Evolutionary conservation across 1,284 basidiomycete species (phyloP).

Genomic region (Melampsora americana): DNA sequence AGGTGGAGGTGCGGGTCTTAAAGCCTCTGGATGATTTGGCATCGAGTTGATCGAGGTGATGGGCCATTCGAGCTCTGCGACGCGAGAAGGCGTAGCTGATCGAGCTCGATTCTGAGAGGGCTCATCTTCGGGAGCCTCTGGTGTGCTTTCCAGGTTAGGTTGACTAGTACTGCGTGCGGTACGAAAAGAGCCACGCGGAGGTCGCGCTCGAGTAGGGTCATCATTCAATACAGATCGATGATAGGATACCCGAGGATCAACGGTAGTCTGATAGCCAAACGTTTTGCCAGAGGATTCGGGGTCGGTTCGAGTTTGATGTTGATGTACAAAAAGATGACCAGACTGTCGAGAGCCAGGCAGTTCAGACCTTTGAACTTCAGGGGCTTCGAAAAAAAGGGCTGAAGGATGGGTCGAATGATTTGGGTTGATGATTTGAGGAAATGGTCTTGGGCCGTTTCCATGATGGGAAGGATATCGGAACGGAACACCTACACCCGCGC

Average conservation of each 20-base stretch:
- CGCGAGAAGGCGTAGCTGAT: not conserved
- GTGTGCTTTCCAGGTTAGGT: not conserved
- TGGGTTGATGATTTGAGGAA: not conserved
- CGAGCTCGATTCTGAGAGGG: not conserved
- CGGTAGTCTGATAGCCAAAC: no score
- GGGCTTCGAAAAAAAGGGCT: not conserved
- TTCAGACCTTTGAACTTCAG: not conserved
- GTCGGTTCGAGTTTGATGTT: not conserved
- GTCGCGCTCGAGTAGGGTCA: not conserved
- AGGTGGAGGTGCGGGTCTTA: not conserved
- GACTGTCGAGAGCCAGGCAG: not conserved
- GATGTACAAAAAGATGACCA: not conserved
- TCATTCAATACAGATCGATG: not conserved
- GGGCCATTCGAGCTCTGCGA: not conserved
- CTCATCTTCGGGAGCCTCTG: not conserved
- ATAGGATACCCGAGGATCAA: not conserved
- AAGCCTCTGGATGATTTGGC: not conserved
- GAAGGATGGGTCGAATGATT: not conserved
- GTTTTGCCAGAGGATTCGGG: not conserved
- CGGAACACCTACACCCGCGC: not conserved
- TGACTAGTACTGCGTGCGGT: not conserved
- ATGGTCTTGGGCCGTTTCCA: not conserved
- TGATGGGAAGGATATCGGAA: not conserved
- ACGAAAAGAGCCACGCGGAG: not conserved
- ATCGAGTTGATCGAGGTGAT: not conserved